These are phyloP conservation scores for Protomyces arabidopsidicola DNA, from an alignment of 1,139 yeast genomes.

Conservation along the genomic window DNA sequence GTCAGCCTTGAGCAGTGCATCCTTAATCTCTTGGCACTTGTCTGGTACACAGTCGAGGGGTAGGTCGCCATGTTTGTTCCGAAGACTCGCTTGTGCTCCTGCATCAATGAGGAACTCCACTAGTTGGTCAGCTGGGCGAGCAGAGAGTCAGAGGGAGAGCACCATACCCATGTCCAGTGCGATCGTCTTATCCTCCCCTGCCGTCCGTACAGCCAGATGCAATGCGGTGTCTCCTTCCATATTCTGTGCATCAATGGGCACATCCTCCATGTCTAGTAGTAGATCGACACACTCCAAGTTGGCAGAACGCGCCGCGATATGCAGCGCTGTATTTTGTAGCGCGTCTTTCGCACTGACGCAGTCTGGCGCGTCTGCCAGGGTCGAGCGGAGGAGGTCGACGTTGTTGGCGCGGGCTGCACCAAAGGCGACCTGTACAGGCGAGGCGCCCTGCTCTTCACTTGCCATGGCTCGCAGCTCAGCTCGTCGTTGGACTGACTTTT, in stretches of 20 bases:
- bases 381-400: conserved; percentile 9
- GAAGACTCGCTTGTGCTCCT: conserved; percentile 72
- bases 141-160: not conserved
- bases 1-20: conserved; percentile 48
- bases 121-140: not conserved
- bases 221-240: conserved; percentile 81
- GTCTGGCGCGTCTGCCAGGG: conserved; percentile 46
- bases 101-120: conserved; percentile 77
- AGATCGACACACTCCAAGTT: conserved; percentile 72
- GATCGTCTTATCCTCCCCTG: conserved; percentile 75
- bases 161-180: conserved; percentile 57
- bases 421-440: conserved; percentile 12
- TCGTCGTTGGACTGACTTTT: not conserved
- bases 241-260: conserved; percentile 78
- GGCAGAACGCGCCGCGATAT: conserved; percentile 75
- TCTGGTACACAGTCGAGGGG: conserved; percentile 62
- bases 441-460: conserved; percentile 16
- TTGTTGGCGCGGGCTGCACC: conserved; percentile 21
- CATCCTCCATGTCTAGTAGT: conserved; percentile 81
- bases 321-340: conserved; percentile 76
- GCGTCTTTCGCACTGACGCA: conserved; percentile 75
- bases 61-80: conserved; percentile 57
- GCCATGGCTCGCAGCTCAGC: conserved; percentile 1
- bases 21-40: conserved; percentile 44
- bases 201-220: conserved; percentile 75